phyloP scores from a whole-genome alignment of 768 basidiomycete species.

The Mycena amicta region DNA sequence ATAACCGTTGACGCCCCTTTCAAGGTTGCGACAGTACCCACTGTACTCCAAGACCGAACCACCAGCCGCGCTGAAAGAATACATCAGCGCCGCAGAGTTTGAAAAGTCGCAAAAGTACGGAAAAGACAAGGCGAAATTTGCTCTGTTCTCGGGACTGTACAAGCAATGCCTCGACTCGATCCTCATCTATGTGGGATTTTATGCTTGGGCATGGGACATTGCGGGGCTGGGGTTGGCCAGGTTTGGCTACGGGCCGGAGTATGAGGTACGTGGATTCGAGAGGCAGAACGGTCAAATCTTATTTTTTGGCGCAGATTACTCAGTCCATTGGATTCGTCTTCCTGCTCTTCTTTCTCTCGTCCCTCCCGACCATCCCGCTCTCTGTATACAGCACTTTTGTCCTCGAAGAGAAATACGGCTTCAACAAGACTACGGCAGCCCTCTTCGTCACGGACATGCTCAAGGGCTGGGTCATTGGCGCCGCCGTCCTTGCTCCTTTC shows the following conservation, averaged over 20 bases:
- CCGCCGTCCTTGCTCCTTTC: constrained; percentile 81
- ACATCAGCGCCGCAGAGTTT: constrained; percentile 74
- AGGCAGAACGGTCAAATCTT: not conserved
- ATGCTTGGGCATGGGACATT: constrained; percentile 80
- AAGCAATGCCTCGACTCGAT: constrained; percentile 71
- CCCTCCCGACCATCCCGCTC: constrained; percentile 73
- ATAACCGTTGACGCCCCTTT: not conserved
- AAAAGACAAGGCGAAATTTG: constrained; percentile 85
- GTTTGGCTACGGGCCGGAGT: constrained; percentile 68
- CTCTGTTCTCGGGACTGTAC: constrained; percentile 71
- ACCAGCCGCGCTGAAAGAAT: constrained; percentile 65
- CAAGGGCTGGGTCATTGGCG: constrained; percentile 75
- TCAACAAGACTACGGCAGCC: constrained; percentile 87
- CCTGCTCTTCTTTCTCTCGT: constrained; percentile 64
- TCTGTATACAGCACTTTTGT: constrained; percentile 89
- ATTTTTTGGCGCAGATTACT: constrained; percentile 59
- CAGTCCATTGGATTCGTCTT: constrained; percentile 83
- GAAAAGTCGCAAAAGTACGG: constrained; percentile 92
- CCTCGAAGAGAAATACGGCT: constrained; percentile 92
- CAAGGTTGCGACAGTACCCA: constrained; percentile 78
- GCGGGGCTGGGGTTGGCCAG: constrained; percentile 53
- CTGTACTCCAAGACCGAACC: constrained; percentile 77
- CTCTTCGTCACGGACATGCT: constrained; percentile 80
- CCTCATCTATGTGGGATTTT: constrained; percentile 76
- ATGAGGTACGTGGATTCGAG: constrained; percentile 59